phyloP scores from a whole-genome alignment of 441 rosid genomes.

The Capsella rubella region DNA sequence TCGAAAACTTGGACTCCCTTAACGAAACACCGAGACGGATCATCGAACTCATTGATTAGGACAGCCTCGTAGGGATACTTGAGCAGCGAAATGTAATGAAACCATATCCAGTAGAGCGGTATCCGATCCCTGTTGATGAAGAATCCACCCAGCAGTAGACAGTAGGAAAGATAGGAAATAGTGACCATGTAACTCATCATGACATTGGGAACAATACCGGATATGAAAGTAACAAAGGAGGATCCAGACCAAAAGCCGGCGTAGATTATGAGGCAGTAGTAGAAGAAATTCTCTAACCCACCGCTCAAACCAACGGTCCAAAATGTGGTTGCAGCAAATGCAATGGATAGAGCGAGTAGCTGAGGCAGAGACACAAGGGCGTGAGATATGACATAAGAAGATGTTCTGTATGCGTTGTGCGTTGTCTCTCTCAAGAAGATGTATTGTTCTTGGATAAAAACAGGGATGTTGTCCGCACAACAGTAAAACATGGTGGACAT shows the following conservation, averaged over 20 bases:
- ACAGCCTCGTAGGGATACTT: slow-evolving; percentile 82
- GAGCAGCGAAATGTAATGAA: slow-evolving; percentile 70
- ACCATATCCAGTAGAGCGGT: slow-evolving; percentile 75
- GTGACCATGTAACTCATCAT: slow-evolving; percentile 73
- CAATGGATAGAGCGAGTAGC: slow-evolving; percentile 54
- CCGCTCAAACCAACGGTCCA: slow-evolving; percentile 82
- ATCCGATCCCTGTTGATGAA: slow-evolving; percentile 71
- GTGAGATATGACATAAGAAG: slow-evolving; percentile 41
- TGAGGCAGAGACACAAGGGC: slow-evolving; percentile 40
- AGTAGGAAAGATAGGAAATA: slow-evolving; percentile 69
- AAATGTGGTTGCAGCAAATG: slow-evolving; percentile 64
- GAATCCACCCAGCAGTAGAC: slow-evolving; percentile 78
- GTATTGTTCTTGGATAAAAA: slow-evolving; percentile 51
- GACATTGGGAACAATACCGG: slow-evolving; percentile 72
- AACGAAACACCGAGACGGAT: slow-evolving; percentile 63
- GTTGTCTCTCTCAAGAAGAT: slow-evolving; percentile 64
- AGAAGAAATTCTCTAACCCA: slow-evolving; percentile 64
- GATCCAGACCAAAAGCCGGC: slow-evolving; percentile 80
- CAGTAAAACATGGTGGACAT: slow-evolving; percentile 44
- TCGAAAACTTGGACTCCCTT: slow-evolving; percentile 74
- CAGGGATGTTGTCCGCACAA: slow-evolving; percentile 41
- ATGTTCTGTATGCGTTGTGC: slow-evolving; percentile 39
- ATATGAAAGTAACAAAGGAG: slow-evolving; percentile 71
- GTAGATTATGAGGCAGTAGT: slow-evolving; percentile 57
- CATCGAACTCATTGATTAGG: slow-evolving; percentile 61